These are phyloP conservation scores for Coemansia sp. DNA, from an alignment of 192 early-diverging fungal genomes.

Conservation along the genomic window DNA sequence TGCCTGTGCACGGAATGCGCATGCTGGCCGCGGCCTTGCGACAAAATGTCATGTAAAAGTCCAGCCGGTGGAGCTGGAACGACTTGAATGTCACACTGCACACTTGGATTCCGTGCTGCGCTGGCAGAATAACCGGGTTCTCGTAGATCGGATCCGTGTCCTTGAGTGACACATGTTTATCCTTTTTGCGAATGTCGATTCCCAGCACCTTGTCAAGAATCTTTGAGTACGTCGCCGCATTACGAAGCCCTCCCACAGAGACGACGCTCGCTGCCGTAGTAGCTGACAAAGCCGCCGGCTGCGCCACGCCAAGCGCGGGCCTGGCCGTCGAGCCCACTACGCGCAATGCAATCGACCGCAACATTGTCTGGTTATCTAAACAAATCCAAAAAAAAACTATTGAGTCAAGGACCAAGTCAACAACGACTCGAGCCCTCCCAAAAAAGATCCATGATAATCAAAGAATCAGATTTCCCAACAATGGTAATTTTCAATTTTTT, in stretches of 20 bases:
- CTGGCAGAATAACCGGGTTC: conserved; percentile 24
- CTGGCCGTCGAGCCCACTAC: background rate
- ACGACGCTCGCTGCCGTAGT: background rate
- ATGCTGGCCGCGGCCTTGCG: conserved; percentile 74
- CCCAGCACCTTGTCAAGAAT: conserved; percentile 51
- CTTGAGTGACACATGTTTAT: conserved; percentile 6
- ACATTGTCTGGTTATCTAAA: background rate
- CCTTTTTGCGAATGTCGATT: conserved; percentile 27
- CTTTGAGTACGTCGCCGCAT: conserved; percentile 22
- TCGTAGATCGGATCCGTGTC: conserved; percentile 26
- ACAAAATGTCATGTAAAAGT: conserved; percentile 83
- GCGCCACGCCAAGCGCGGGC: background rate
- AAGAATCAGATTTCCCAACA: conserved; percentile 1
- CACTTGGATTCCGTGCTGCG: conserved; percentile 67
- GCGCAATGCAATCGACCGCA: conserved; percentile 1
- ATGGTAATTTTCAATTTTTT: background rate
- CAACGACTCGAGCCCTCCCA: background rate
- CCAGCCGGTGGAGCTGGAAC: conserved; percentile 80
- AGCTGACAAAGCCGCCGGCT: background rate
- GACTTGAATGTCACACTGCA: conserved; percentile 75
- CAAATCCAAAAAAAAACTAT: background rate
- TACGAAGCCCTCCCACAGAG: conserved; percentile 18
- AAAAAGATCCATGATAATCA: background rate
- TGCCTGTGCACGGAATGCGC: conserved; percentile 68
- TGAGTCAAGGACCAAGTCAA: background rate